These are phyloP conservation scores for Leishmania aethiopica DNA, from an alignment of 208 protist species.

Conservation along the genomic window DNA sequence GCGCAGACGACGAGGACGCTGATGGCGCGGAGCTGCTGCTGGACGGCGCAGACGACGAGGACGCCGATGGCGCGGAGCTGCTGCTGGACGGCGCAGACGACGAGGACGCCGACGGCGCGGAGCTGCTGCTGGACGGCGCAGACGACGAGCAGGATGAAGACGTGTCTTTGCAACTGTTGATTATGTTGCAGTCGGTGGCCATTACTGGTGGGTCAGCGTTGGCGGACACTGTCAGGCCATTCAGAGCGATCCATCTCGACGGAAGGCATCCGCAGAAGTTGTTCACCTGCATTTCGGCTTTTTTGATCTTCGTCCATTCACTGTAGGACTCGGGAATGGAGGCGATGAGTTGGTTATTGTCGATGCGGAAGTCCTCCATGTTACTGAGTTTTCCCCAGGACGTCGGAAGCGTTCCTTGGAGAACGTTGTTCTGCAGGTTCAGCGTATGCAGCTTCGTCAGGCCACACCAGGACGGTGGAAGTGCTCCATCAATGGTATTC, in stretches of 20 bases:
- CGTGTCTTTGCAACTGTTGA: neutral
- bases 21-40: neutral
- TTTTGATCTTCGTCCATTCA: neutral
- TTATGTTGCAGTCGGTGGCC: neutral
- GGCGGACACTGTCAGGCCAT: neutral
- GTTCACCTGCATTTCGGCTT: neutral
- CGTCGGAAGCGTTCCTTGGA: neutral
- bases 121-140: slow-evolving; percentile 10
- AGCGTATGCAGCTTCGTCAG: neutral
- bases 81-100: neutral
- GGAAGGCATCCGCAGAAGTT: neutral
- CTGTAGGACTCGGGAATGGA: neutral
- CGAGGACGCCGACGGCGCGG: neutral
- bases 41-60: neutral
- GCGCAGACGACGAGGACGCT: neutral
- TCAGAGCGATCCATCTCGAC: neutral
- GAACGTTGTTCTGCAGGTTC: neutral
- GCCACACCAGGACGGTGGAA: neutral
- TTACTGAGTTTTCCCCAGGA: neutral
- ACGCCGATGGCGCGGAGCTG: neutral
- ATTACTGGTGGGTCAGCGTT: neutral
- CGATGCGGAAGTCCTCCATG: neutral
- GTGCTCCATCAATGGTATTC: neutral
- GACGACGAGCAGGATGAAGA: neutral
- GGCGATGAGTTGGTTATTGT: neutral